A percentile compares a stretch with the other conserved stretches of the same genome.
Evolutionary conservation across 306 rosid genomes (phyloP).

Genomic region (Coriaria nepalensis): DNA sequence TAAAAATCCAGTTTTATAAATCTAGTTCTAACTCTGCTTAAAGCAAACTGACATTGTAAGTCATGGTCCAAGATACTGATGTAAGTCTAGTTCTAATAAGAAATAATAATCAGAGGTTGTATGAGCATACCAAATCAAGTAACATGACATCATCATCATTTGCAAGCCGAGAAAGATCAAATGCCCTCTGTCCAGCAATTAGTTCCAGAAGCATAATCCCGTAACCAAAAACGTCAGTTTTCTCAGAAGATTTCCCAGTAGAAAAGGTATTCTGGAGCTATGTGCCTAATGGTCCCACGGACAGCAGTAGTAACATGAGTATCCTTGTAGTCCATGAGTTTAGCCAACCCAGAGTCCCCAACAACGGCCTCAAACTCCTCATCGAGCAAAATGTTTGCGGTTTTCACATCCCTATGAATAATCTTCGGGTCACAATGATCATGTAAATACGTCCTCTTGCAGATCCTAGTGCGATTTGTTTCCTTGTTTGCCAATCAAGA

Average conservation of each 20-base stretch:
- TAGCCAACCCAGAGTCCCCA: slow-evolving; percentile 97
- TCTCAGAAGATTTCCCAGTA: slow-evolving; percentile 90
- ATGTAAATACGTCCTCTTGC: slow-evolving; percentile 92
- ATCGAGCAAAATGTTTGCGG: slow-evolving; percentile 90
- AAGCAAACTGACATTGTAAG: background rate
- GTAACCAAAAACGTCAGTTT: slow-evolving; percentile 90
- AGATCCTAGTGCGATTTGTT: slow-evolving; percentile 91
- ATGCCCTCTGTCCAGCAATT: slow-evolving; percentile 92
- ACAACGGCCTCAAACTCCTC: slow-evolving; percentile 99
- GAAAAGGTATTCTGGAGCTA: slow-evolving; percentile 90
- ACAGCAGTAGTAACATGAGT: slow-evolving; percentile 95
- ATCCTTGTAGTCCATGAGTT: slow-evolving; percentile 96
- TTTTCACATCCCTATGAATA: slow-evolving; percentile 94
- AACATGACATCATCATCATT: slow-evolving; percentile 98
- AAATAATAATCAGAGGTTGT: background rate
- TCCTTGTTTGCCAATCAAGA: slow-evolving; percentile 92
- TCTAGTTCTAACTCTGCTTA: background rate
- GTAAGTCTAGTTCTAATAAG: too few species aligned
- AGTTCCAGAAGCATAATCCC: slow-evolving; percentile 99
- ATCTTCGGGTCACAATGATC: slow-evolving; percentile 98
- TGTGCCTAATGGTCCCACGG: slow-evolving; percentile 92
- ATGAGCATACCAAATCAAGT: slow-evolving; percentile 85
- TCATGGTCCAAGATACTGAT: too few species aligned
- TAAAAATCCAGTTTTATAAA: too few species aligned
- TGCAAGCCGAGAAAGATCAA: slow-evolving; percentile 95